Conservation (phyloP, 2,329 filamentous ascomycete species). For the Colletotrichum coccodes region DNA sequence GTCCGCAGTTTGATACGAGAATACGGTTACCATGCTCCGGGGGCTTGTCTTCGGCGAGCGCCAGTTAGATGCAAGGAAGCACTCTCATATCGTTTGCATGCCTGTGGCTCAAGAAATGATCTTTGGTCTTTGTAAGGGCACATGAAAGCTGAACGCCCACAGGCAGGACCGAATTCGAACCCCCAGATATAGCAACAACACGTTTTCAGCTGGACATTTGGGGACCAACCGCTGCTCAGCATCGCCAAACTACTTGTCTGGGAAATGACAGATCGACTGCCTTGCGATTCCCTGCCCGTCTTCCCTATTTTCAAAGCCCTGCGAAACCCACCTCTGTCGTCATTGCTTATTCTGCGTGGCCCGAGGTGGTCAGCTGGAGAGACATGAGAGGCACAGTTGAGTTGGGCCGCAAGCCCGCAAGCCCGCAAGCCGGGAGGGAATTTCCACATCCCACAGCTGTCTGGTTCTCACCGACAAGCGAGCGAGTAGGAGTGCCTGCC, state of each 20-base stretch:
- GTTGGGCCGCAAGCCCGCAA: background rate
- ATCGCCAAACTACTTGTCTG: too few relatives aligned
- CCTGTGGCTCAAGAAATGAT: background rate
- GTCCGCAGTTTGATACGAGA: background rate
- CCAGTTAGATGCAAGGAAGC: background rate
- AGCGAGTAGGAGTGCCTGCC: slow-evolving; percentile 22
- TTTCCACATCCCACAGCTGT: background rate
- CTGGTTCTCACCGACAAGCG: slow-evolving; percentile 8
- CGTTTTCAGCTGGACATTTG: background rate
- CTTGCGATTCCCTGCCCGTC: background rate
- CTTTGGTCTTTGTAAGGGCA: background rate
- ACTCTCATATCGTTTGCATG: background rate
- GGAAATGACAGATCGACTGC: background rate
- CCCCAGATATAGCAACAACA: background rate
- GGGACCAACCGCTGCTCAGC: background rate
- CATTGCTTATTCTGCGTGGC: slow-evolving; percentile 28
- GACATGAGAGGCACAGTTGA: background rate
- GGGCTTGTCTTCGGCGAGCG: background rate
- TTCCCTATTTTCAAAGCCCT: background rate
- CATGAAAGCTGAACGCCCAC: background rate
- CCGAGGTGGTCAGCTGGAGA: slow-evolving; percentile 14
- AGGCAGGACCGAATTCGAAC: background rate
- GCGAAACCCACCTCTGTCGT: slow-evolving; percentile 4
- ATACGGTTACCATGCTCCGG: background rate
- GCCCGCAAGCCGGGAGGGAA: background rate